phyloP scores from a whole-genome alignment of 2,329 filamentous ascomycete species.

The Pseudogymnoascus sp. region DNA sequence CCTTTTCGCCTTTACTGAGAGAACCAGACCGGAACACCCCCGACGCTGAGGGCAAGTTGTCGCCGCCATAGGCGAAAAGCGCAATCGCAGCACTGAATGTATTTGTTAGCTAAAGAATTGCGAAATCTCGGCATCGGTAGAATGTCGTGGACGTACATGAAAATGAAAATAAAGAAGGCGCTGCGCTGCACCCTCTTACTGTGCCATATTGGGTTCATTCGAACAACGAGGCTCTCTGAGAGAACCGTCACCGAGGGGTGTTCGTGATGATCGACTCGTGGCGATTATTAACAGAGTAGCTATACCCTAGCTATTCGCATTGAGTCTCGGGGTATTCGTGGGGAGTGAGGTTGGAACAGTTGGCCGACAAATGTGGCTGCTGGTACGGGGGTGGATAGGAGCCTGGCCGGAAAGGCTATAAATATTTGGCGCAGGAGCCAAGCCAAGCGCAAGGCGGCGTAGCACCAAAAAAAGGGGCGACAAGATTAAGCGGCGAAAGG shows the following conservation, averaged over 20 bases:
- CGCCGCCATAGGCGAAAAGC: not conserved
- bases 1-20: not conserved
- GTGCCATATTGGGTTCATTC: constrained; percentile 12
- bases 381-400: not conserved
- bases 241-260: not conserved
- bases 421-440: not conserved
- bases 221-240: not conserved
- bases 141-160: constrained; percentile 6
- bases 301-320: constrained; percentile 1
- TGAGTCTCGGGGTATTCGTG: not conserved
- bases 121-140: not conserved
- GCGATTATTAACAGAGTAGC: not conserved
- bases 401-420: not conserved
- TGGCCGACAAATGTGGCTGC: not conserved
- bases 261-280: not conserved
- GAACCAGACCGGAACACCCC: not conserved
- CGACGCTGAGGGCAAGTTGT: not conserved
- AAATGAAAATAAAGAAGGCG: constrained; percentile 10
- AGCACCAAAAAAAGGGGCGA: not conserved
- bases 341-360: not conserved
- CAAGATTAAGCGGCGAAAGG: not conserved
- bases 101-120: not conserved
- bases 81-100: not conserved
- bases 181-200: constrained; percentile 13
- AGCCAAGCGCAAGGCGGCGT: constrained; percentile 3